phyloP scores from a whole-genome alignment of 768 basidiomycete species.

The Pseudohyphozyma bogoriensis region DNA sequence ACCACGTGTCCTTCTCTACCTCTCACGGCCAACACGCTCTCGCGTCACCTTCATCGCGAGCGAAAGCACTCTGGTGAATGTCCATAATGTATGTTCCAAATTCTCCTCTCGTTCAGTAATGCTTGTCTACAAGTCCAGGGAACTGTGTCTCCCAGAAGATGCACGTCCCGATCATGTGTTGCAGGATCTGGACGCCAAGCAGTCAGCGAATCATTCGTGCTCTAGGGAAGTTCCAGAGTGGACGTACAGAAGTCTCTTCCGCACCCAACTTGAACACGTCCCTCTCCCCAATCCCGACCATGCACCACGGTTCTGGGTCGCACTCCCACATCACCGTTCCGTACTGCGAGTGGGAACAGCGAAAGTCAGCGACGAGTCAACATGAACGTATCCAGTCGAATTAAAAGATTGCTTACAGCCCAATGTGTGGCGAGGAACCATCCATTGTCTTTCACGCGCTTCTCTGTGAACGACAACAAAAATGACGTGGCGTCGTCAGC shows the following conservation, averaged over 20 bases:
- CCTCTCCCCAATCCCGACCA: neutral
- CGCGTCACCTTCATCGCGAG: too few species aligned
- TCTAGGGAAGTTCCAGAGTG: neutral
- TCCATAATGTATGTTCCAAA: too few species aligned
- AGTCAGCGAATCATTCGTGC: neutral
- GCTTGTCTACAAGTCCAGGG: neutral
- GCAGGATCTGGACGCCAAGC: neutral
- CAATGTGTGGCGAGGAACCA: neutral
- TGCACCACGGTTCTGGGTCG: neutral
- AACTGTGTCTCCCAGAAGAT: neutral
- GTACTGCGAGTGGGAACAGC: too few species aligned
- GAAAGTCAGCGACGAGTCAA: too few species aligned
- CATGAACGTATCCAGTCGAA: too few species aligned
- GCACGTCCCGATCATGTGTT: neutral
- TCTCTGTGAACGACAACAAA: too few species aligned
- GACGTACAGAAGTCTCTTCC: neutral
- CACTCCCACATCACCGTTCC: neutral
- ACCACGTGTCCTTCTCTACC: too few species aligned
- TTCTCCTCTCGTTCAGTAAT: too few species aligned
- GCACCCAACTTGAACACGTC: neutral
- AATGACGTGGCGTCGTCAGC: too few species aligned
- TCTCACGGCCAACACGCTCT: too few species aligned
- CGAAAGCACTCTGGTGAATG: too few species aligned
- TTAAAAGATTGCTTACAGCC: too few species aligned
- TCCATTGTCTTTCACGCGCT: neutral